Evolutionary conservation across 2,329 filamentous ascomycete genomes (phyloP).

Genomic region (Cercospora sp.): DNA sequence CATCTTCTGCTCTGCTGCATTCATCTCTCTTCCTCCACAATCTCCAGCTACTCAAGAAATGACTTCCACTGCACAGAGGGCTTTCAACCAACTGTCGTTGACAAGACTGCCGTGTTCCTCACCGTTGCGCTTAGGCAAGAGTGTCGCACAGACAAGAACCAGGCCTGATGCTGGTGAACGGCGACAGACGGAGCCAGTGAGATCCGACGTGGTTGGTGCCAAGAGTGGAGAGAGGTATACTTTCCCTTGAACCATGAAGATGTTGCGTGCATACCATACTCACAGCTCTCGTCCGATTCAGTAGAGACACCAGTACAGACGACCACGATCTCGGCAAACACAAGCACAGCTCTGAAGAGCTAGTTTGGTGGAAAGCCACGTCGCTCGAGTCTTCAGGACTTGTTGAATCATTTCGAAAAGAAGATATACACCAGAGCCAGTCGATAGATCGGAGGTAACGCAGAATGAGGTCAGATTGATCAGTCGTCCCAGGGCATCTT

Average conservation of each 20-base stretch:
- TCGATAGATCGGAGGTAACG: neutral
- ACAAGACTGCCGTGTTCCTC: conserved; percentile 6
- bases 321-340: neutral
- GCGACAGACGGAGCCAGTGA: neutral
- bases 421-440: neutral
- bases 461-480: neutral
- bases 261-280: neutral
- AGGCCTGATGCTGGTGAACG: neutral
- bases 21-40: neutral
- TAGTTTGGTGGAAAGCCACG: conserved; percentile 7
- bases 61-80: conserved; percentile 5
- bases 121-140: neutral
- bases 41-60: neutral
- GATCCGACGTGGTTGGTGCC: neutral
- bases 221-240: neutral
- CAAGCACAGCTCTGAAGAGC: neutral
- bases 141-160: neutral
- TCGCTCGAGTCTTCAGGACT: neutral
- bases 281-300: neutral
- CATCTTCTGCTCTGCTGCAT: neutral
- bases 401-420: neutral
- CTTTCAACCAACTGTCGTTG: conserved; percentile 7
- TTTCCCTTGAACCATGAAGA: neutral
- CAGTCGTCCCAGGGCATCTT: conserved; percentile 26
- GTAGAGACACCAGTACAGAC: neutral